Conservation (phyloP, 306 rosid genomes). For the Corylus avellana region DNA sequence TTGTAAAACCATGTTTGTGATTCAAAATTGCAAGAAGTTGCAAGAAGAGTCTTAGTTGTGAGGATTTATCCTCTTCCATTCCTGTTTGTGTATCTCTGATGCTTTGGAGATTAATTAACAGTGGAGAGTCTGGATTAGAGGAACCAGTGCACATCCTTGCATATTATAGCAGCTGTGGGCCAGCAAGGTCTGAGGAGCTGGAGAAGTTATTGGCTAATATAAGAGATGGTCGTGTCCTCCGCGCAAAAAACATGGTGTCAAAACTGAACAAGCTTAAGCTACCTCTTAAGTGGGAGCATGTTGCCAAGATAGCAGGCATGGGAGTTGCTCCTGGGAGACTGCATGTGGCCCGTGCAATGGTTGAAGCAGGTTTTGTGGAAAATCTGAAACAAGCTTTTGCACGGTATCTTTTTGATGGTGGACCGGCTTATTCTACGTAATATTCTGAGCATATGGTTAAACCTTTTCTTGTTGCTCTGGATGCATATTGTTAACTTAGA, state of each 20-base stretch:
- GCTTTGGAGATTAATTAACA: slow-evolving; percentile 38
- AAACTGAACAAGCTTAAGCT: slow-evolving; percentile 85
- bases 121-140: slow-evolving; percentile 68
- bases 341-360: slow-evolving; percentile 94
- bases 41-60: slow-evolving; percentile 3
- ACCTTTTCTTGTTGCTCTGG: background rate
- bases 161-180: slow-evolving; percentile 94
- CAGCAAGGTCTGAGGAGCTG: slow-evolving; percentile 60
- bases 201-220: slow-evolving; percentile 71
- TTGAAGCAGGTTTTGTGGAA: slow-evolving; percentile 90
- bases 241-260: slow-evolving; percentile 79
- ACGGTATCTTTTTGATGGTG: slow-evolving; percentile 88
- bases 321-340: slow-evolving; percentile 98
- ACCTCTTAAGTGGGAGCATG: slow-evolving; percentile 95
- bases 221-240: slow-evolving; percentile 87
- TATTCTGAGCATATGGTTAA: slow-evolving; percentile 33
- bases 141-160: slow-evolving; percentile 97
- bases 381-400: slow-evolving; percentile 89
- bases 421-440: slow-evolving; percentile 96
- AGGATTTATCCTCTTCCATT: slow-evolving; percentile 12
- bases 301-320: slow-evolving; percentile 81
- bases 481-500: background rate
- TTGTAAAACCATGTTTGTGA: background rate
- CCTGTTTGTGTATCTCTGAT: slow-evolving; percentile 22
- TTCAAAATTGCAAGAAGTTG: slow-evolving; percentile 1